Conservation (phyloP, 495 filamentous ascomycete genomes). For the Neurospora hispaniola region DNA sequence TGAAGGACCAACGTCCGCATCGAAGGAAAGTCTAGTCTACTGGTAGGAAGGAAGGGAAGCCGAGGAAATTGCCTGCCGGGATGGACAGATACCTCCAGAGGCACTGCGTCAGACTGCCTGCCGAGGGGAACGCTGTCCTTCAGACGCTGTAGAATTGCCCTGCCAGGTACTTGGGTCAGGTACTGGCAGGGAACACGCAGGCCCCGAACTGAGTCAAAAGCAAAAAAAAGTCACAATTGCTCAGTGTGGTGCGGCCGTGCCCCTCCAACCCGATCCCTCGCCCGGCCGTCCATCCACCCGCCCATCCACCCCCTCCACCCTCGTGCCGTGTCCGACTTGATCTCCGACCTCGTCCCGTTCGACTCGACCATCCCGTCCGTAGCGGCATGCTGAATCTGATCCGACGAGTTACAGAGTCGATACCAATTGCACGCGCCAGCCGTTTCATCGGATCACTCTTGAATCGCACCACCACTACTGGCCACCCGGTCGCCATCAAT, state of each 20-base stretch:
- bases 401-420: neutral
- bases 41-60: too few species aligned
- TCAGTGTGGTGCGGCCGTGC: neutral
- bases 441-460: neutral
- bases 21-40: too few species aligned
- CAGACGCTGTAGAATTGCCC: neutral
- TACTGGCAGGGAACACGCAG: neutral
- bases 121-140: neutral
- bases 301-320: neutral
- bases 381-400: neutral
- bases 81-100: too few species aligned
- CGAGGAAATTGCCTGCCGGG: neutral
- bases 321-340: neutral
- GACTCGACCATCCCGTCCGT: neutral
- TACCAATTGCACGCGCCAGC: neutral
- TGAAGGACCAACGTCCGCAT: neutral
- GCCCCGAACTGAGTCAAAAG: neutral
- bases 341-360: neutral
- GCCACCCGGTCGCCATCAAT: neutral
- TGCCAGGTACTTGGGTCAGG: neutral
- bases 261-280: neutral
- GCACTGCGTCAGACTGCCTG: neutral
- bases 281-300: neutral
- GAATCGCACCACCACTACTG: neutral
- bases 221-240: neutral